A percentile compares a stretch with the other conserved stretches of the same genome.
These are phyloP conservation scores for Carex cristatella DNA, from an alignment of 176 grass and related monocot genomes.

Conservation along the genomic window DNA sequence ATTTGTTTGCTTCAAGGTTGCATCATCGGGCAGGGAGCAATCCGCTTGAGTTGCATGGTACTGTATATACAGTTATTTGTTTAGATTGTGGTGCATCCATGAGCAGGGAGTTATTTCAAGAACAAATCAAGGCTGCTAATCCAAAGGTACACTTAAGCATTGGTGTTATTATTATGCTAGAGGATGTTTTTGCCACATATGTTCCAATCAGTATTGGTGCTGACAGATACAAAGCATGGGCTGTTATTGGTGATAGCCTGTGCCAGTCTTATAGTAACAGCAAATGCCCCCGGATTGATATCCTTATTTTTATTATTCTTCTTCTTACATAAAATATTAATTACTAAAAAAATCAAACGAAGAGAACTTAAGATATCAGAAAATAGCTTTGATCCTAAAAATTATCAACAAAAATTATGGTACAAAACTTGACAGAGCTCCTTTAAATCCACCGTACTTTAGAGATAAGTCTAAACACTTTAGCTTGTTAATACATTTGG, in stretches of 20 bases:
- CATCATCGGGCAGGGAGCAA: conserved; percentile 82
- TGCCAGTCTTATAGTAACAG: background rate
- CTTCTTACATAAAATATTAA: background rate
- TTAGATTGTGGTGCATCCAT: conserved; percentile 63
- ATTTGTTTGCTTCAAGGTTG: conserved; percentile 47
- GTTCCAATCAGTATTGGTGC: background rate
- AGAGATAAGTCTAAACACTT: background rate
- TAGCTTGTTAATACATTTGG: background rate
- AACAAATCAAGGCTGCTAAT: conserved; percentile 71
- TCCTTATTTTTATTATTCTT: background rate
- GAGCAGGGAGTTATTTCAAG: conserved; percentile 70
- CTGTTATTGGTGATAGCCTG: background rate
- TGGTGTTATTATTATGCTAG: background rate
- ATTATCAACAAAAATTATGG: background rate
- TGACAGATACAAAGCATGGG: background rate
- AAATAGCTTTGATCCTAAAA: background rate
- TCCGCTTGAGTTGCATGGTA: conserved; percentile 89
- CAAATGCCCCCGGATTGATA: background rate
- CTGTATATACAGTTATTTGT: conserved; percentile 71
- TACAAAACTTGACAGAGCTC: background rate
- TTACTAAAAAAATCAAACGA: background rate
- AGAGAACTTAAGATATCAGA: background rate
- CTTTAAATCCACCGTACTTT: background rate
- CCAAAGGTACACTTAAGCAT: conserved; percentile 60
- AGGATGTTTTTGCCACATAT: background rate